Percentiles rank a stretch among this genome's conserved stretches.
phyloP scores from a whole-genome alignment of 2,329 filamentous ascomycete species.

The Claviceps africana region DNA sequence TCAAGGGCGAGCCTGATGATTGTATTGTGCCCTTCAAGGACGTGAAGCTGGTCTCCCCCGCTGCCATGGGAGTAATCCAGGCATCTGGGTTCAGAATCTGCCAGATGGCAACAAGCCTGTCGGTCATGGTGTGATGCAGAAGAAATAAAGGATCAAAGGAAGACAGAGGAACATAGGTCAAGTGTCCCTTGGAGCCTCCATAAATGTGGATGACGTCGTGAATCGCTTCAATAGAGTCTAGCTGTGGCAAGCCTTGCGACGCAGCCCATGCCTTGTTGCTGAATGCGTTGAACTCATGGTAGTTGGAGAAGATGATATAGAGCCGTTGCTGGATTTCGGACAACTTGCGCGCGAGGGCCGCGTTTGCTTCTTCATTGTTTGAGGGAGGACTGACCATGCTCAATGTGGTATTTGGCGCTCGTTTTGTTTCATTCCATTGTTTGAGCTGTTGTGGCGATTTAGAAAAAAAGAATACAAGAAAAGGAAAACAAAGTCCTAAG shows the following conservation, averaged over 20 bases:
- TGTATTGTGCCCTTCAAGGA: slow-evolving; percentile 38
- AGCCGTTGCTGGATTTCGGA: slow-evolving; percentile 46
- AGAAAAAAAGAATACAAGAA: background rate
- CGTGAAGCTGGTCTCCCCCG: slow-evolving; percentile 47
- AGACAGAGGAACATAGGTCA: slow-evolving; percentile 56
- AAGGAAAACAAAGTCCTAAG: background rate
- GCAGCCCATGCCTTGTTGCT: slow-evolving; percentile 53
- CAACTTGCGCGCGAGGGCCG: slow-evolving; percentile 30
- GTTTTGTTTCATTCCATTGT: slow-evolving; percentile 44
- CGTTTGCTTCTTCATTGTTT: slow-evolving; percentile 43
- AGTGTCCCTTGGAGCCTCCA: slow-evolving; percentile 49
- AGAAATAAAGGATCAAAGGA: slow-evolving; percentile 72
- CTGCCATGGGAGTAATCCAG: slow-evolving; percentile 46
- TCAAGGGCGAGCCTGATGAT: slow-evolving; percentile 42
- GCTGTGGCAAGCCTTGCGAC: slow-evolving; percentile 29
- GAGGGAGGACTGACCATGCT: slow-evolving; percentile 27
- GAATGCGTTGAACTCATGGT: slow-evolving; percentile 53
- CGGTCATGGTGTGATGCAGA: slow-evolving; percentile 63
- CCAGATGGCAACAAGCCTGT: slow-evolving; percentile 65
- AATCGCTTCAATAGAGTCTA: slow-evolving; percentile 52
- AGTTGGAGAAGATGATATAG: slow-evolving; percentile 53
- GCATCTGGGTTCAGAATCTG: slow-evolving; percentile 56
- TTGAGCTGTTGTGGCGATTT: slow-evolving; percentile 31
- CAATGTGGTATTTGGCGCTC: slow-evolving; percentile 30
- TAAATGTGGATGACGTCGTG: slow-evolving; percentile 50